Evolutionary conservation across 2,329 filamentous ascomycete genomes (phyloP).

Genomic region (Fusarium haematococcum): DNA sequence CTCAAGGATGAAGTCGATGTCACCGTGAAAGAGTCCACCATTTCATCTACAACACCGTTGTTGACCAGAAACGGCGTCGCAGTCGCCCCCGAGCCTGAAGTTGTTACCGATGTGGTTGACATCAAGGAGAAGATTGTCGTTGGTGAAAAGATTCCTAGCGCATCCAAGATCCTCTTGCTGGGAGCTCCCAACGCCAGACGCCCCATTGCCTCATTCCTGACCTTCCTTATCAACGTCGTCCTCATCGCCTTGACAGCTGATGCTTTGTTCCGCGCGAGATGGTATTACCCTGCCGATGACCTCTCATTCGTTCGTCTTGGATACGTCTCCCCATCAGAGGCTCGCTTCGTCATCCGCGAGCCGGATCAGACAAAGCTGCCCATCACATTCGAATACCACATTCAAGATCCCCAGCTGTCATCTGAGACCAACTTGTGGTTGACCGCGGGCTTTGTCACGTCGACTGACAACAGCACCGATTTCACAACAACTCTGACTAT

Average conservation of each 20-base stretch:
- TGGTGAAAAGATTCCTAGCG: slow-evolving; percentile 65
- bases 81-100: slow-evolving; percentile 46
- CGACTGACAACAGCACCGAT: slow-evolving; percentile 81
- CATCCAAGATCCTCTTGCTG: slow-evolving; percentile 75
- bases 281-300: slow-evolving; percentile 77
- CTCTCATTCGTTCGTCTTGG: slow-evolving; percentile 89
- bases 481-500: slow-evolving; percentile 81
- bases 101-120: slow-evolving; percentile 65
- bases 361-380: slow-evolving; percentile 81
- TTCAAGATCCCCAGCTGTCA: slow-evolving; percentile 62
- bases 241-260: slow-evolving; percentile 80
- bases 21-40: slow-evolving; percentile 60
- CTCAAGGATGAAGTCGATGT: slow-evolving; percentile 72
- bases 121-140: slow-evolving; percentile 73
- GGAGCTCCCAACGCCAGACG: slow-evolving; percentile 82
- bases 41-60: slow-evolving; percentile 42
- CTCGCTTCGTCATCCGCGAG: slow-evolving; percentile 86
- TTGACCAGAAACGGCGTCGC: slow-evolving; percentile 48
- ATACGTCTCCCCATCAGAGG: slow-evolving; percentile 84
- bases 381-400: slow-evolving; percentile 75
- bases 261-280: slow-evolving; percentile 78
- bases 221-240: slow-evolving; percentile 77
- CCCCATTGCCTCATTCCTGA: slow-evolving; percentile 72
- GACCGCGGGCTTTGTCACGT: slow-evolving; percentile 71
- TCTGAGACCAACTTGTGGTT: slow-evolving; percentile 75